Evolutionary conservation across 169 alveolate genomes (phyloP).

Genomic region (Plasmodium cynomolgi): DNA sequence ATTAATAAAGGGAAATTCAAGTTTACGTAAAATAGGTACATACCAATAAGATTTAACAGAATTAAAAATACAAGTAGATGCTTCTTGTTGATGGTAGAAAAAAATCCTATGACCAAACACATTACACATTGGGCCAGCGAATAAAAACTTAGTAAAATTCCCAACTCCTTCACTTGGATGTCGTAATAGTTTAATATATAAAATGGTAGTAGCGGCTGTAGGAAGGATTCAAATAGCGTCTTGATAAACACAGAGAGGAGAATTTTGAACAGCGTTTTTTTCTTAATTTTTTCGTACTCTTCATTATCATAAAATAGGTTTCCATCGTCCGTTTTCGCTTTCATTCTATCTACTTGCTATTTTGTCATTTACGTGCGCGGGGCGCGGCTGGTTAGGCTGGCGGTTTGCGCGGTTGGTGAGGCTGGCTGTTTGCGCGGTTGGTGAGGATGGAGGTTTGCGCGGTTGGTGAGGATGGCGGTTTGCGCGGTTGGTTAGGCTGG

Average conservation of each 20-base stretch:
- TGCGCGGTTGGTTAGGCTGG: not conserved
- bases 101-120: constrained; percentile 69
- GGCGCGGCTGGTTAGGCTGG: not conserved
- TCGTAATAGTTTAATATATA: constrained; percentile 65
- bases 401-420: too few relatives aligned
- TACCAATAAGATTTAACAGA: constrained; percentile 55
- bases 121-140: constrained; percentile 74
- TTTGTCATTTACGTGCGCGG: not conserved
- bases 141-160: constrained; percentile 64
- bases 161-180: constrained; percentile 71
- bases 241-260: constrained; percentile 70
- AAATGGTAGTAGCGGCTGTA: constrained; percentile 68
- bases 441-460: not conserved
- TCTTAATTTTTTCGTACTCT: constrained; percentile 72
- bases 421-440: too few relatives aligned
- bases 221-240: constrained; percentile 70
- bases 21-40: constrained; percentile 64
- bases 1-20: constrained; percentile 47
- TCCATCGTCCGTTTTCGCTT: constrained; percentile 30
- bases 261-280: constrained; percentile 72
- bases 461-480: too few relatives aligned
- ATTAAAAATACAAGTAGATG: constrained; percentile 58
- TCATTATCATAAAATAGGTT: constrained; percentile 26
- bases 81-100: constrained; percentile 58
- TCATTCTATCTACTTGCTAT: constrained; percentile 39